Percentiles rank a stretch among this genome's conserved stretches.
phyloP scores from a whole-genome alignment of 371 early-diverging fungal genomes.

The Mortierella sp. region DNA sequence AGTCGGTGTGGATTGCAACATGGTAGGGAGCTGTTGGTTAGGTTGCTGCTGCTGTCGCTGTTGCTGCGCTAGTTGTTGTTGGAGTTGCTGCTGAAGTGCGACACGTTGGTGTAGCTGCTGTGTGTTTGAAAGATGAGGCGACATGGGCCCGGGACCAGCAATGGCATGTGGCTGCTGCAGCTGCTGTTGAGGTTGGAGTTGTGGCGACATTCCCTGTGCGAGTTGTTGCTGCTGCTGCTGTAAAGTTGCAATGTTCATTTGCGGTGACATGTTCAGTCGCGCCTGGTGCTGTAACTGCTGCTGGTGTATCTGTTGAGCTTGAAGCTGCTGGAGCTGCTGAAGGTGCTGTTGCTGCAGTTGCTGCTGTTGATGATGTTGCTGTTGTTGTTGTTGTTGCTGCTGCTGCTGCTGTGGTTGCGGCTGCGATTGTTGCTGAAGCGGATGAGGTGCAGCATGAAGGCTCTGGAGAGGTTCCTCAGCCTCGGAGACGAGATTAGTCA shows the following conservation, averaged over 20 bases:
- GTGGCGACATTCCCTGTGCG: constrained; percentile 3
- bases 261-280: constrained; percentile 1
- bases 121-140: constrained; percentile 1
- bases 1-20: not conserved
- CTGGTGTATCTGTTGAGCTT: constrained; percentile 7
- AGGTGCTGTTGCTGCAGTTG: not conserved
- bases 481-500: constrained; percentile 15
- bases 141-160: not conserved
- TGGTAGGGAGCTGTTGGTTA: not conserved
- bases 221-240: constrained; percentile 8
- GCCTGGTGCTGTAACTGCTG: constrained; percentile 10
- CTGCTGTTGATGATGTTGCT: not conserved
- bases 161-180: not conserved
- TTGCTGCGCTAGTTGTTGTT: constrained; percentile 7
- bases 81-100: not conserved
- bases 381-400: not conserved
- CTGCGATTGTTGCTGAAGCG: not conserved
- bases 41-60: not conserved
- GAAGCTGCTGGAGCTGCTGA: constrained; percentile 10
- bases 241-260: not conserved
- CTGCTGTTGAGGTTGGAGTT: constrained; percentile 9
- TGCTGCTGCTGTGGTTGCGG: not conserved
- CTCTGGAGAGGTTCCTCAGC: constrained; percentile 14
- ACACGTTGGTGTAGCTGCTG: constrained; percentile 3
- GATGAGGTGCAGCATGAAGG: constrained; percentile 8